phyloP scores from a whole-genome alignment of 805 yeast species.

The Saccharomyces jurei region DNA sequence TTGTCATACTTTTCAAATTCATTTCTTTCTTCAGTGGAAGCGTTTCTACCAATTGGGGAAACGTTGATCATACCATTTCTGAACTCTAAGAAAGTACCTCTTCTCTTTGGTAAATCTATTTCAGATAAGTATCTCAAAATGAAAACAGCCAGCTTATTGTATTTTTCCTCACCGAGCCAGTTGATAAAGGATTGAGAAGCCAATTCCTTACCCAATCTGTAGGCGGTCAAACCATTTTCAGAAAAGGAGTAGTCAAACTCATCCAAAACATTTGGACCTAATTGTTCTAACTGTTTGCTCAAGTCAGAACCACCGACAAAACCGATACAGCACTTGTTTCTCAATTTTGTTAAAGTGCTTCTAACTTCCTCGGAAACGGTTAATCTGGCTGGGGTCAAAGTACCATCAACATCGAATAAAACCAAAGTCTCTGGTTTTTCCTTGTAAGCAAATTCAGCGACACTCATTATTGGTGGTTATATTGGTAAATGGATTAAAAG shows the following conservation, averaged over 20 bases:
- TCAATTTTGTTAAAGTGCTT: constrained; percentile 58
- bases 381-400: constrained; percentile 95
- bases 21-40: constrained; percentile 86
- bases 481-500: neutral
- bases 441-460: constrained; percentile 56
- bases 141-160: constrained; percentile 81
- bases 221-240: constrained; percentile 97
- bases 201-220: constrained; percentile 78
- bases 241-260: constrained; percentile 94
- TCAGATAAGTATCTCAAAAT: constrained; percentile 77
- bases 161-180: constrained; percentile 94
- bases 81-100: constrained; percentile 98
- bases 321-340: constrained; percentile 90
- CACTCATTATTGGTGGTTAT: constrained; percentile 11
- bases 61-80: constrained; percentile 99
- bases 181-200: constrained; percentile 90
- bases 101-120: constrained; percentile 87
- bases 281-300: constrained; percentile 90
- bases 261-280: constrained; percentile 67
- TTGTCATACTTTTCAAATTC: constrained; percentile 84
- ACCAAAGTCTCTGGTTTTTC: constrained; percentile 82
- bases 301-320: constrained; percentile 97
- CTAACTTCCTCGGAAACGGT: constrained; percentile 69
- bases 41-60: constrained; percentile 98
- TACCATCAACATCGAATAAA: constrained; percentile 96